phyloP scores from a whole-genome alignment of 352 stramenopile genomes.

The Phytopythium helicoides region DNA sequence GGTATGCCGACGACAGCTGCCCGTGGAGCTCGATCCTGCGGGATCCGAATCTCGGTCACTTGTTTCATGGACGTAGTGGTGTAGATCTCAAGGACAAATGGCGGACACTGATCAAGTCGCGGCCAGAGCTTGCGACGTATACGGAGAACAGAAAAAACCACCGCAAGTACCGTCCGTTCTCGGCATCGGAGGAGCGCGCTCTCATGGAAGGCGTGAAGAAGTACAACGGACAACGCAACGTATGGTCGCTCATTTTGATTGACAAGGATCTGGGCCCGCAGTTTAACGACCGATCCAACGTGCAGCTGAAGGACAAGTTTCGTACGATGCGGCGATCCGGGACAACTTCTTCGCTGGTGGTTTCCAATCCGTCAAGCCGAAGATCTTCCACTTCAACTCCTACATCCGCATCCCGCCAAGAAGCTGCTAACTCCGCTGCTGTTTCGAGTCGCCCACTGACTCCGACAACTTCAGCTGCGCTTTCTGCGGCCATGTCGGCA shows the following conservation, averaged over 20 bases:
- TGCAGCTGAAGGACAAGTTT: conserved; percentile 86
- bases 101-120: conserved; percentile 79
- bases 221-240: conserved; percentile 81
- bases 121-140: conserved; percentile 69
- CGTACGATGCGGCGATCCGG: conserved; percentile 73
- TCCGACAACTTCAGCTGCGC: conserved; percentile 8
- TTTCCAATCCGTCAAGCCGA: conserved; percentile 44
- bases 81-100: conserved; percentile 86
- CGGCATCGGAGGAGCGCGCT: conserved; percentile 67
- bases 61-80: conserved; percentile 76
- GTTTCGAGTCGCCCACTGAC: conserved; percentile 9
- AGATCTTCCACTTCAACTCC: conserved; percentile 29
- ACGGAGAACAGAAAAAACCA: conserved; percentile 88
- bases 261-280: conserved; percentile 75
- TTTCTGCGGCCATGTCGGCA: conserved; percentile 27
- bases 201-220: conserved; percentile 88
- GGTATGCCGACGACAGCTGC: conserved; percentile 82
- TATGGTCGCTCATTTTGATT: conserved; percentile 81
- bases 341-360: conserved; percentile 31
- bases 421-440: background rate
- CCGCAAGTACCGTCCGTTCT: conserved; percentile 81
- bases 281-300: conserved; percentile 83
- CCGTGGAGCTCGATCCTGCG: conserved; percentile 80
- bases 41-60: conserved; percentile 63
- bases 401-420: conserved; percentile 3